A percentile compares a stretch with the other conserved stretches of the same genome.
Conservation (phyloP, 2,329 filamentous ascomycete genomes). For the Pestalotiopsis sp. region DNA sequence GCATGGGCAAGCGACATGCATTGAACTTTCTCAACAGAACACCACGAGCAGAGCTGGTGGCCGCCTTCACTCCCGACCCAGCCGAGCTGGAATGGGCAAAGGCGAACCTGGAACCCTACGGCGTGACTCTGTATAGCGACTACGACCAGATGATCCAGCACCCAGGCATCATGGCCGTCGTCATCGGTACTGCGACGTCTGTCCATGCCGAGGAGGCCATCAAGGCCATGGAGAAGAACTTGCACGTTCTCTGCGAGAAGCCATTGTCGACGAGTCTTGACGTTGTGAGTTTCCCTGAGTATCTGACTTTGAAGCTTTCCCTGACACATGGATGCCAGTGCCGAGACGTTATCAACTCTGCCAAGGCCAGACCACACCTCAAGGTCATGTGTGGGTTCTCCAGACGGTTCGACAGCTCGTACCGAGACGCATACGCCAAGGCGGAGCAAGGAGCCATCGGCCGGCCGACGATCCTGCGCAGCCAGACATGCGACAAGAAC, state of each 20-base stretch:
- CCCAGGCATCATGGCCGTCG: constrained; percentile 42
- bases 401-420: constrained; percentile 66
- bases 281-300: constrained; percentile 44
- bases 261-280: constrained; percentile 60
- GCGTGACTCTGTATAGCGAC: constrained; percentile 44
- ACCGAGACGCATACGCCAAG: constrained; percentile 59
- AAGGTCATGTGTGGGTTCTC: constrained; percentile 71
- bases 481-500: constrained; percentile 68
- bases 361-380: constrained; percentile 54
- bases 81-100: constrained; percentile 46
- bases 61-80: constrained; percentile 48
- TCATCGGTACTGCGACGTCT: constrained; percentile 44
- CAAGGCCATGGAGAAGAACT: constrained; percentile 53
- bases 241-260: constrained; percentile 63
- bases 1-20: constrained; percentile 55
- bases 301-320: neutral
- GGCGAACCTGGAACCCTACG: constrained; percentile 42
- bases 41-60: constrained; percentile 49
- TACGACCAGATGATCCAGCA: constrained; percentile 48
- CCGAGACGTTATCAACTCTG: constrained; percentile 60
- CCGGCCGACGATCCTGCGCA: constrained; percentile 60
- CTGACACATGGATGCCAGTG: constrained; percentile 39
- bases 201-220: constrained; percentile 60
- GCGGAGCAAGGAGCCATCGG: constrained; percentile 60
- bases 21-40: constrained; percentile 46